Evolutionary conservation across 257 asterid species (phyloP).

Genomic region (Solanum bukasovii): DNA sequence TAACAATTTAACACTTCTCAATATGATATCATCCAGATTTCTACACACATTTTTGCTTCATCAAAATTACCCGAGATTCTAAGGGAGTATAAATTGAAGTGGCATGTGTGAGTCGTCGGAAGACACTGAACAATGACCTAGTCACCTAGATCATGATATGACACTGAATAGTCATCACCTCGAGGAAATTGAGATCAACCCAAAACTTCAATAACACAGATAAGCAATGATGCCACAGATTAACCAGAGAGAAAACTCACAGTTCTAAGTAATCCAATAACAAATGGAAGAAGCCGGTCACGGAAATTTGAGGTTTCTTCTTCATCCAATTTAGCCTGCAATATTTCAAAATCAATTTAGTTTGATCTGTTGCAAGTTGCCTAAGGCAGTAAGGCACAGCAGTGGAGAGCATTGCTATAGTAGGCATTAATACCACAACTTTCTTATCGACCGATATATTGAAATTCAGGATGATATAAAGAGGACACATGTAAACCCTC

Average conservation of each 20-base stretch:
- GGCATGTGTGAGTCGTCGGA: background rate
- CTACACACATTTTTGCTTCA: background rate
- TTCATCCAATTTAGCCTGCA: slow-evolving; percentile 76
- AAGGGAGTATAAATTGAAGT: background rate
- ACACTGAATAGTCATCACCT: background rate
- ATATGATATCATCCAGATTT: background rate
- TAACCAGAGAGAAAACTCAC: slow-evolving; percentile 33
- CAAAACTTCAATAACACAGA: background rate
- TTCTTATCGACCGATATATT: background rate
- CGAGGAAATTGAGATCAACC: background rate
- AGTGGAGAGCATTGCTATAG: background rate
- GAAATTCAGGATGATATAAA: background rate
- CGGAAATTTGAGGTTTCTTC: slow-evolving; percentile 62
- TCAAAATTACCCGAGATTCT: background rate
- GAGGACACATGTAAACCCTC: background rate
- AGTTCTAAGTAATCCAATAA: slow-evolving; percentile 94
- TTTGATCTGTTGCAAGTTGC: background rate
- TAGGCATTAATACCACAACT: background rate
- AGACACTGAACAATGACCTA: background rate
- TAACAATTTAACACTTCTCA: background rate
- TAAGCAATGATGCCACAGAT: background rate
- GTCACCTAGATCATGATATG: background rate
- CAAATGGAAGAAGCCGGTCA: slow-evolving; percentile 90
- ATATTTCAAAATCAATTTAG: slow-evolving; percentile 6
- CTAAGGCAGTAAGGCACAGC: background rate